These are phyloP conservation scores for Alternaria consortialis DNA, from an alignment of 2,329 filamentous ascomycete genomes.

Conservation along the genomic window DNA sequence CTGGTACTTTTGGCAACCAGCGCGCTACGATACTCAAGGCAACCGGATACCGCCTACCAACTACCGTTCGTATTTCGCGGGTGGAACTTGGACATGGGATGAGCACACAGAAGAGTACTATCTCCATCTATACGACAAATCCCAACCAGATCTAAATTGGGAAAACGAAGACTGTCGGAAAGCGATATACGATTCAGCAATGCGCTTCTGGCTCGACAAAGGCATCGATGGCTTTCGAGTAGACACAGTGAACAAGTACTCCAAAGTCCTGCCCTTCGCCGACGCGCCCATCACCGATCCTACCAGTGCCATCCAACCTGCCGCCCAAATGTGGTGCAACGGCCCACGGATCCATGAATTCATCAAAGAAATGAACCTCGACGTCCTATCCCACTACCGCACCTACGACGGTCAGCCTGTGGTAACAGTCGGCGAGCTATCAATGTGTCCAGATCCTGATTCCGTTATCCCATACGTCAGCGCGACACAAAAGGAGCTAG, in stretches of 20 bases:
- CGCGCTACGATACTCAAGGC: conserved; percentile 62
- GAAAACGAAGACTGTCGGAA: conserved; percentile 56
- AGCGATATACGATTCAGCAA: conserved; percentile 56
- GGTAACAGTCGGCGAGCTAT: conserved; percentile 69
- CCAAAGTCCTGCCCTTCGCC: conserved; percentile 54
- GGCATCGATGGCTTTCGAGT: conserved; percentile 59
- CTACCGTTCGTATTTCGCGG: conserved; percentile 54
- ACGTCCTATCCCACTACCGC: conserved; percentile 64
- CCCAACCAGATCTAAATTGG: conserved; percentile 61
- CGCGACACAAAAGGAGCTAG: conserved; percentile 53
- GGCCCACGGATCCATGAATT: conserved; percentile 68
- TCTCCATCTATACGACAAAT: conserved; percentile 57
- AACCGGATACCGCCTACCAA: conserved; percentile 68
- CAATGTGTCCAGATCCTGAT: conserved; percentile 54
- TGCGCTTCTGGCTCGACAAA: conserved; percentile 60
- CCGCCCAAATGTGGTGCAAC: conserved; percentile 62
- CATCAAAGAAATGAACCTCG: conserved; percentile 62
- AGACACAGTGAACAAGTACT: conserved; percentile 61
- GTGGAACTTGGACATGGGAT: conserved; percentile 56
- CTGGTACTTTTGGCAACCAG: conserved; percentile 75
- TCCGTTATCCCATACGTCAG: conserved; percentile 56
- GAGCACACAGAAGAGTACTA: conserved; percentile 59
- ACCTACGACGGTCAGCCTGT: conserved; percentile 48
- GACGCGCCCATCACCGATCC: conserved; percentile 55
- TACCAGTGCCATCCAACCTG: conserved; percentile 57